Percentiles rank a stretch among this genome's conserved stretches.
Evolutionary conservation across 2,329 filamentous ascomycete species (phyloP).

Genomic region (Endoconidiophora polonica): DNA sequence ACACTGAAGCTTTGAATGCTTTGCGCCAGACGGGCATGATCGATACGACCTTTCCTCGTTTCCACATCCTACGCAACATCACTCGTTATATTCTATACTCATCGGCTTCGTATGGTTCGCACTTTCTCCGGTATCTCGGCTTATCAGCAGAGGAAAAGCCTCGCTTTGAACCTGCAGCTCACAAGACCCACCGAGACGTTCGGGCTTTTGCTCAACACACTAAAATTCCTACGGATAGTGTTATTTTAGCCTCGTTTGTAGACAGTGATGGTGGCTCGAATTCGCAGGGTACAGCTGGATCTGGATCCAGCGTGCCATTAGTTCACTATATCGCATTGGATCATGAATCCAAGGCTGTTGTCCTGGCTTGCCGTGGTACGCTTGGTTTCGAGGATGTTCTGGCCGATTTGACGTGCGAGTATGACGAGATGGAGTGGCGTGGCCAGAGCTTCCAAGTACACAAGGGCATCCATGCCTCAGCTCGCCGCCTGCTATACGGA

Average conservation of each 20-base stretch:
- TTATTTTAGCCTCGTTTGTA: conserved; percentile 53
- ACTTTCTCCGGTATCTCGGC: conserved; percentile 45
- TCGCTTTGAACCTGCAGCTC: conserved; percentile 21
- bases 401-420: conserved; percentile 59
- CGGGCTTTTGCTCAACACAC: conserved; percentile 49
- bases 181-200: conserved; percentile 41
- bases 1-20: conserved; percentile 30
- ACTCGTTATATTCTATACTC: conserved; percentile 50
- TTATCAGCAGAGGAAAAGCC: conserved; percentile 34
- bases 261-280: conserved; percentile 53
- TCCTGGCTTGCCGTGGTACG: conserved; percentile 56
- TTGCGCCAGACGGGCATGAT: conserved; percentile 36
- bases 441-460: conserved; percentile 52
- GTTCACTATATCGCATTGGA: conserved; percentile 60
- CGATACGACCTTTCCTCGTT: conserved; percentile 40
- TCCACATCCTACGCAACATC: conserved; percentile 44
- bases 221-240: conserved; percentile 36
- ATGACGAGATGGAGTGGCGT: conserved; percentile 47
- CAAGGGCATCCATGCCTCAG: conserved; percentile 58
- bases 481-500: conserved; percentile 48
- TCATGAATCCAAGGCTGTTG: conserved; percentile 53
- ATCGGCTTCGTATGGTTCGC: conserved; percentile 48
- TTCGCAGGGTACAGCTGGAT: conserved; percentile 44
- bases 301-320: conserved; percentile 41
- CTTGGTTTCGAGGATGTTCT: conserved; percentile 58